Percentiles rank a stretch among this genome's conserved stretches.
Evolutionary conservation across 202 grass and related monocot genomes (phyloP).

Genomic region (Panicum virgatum): DNA sequence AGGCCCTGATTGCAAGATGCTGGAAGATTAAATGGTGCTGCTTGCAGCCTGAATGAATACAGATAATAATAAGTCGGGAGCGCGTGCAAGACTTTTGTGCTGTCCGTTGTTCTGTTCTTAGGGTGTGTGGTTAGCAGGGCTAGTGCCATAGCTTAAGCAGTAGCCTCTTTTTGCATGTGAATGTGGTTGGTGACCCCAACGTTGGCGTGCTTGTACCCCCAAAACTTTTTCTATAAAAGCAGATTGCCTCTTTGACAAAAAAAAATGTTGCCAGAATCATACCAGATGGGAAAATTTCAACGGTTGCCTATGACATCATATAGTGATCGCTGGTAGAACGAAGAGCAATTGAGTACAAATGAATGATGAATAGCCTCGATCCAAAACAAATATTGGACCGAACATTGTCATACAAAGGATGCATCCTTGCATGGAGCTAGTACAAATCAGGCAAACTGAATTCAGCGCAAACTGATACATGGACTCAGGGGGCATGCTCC

Average conservation of each 20-base stretch:
- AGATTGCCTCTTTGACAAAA: no score
- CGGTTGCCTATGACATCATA: neutral
- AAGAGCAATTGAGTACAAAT: slow-evolving; percentile 4
- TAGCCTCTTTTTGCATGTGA: neutral
- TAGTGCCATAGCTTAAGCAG: neutral
- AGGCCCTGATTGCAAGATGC: neutral
- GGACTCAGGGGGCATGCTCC: slow-evolving; percentile 10
- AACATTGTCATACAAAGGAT: slow-evolving; percentile 14
- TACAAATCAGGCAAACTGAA: slow-evolving; percentile 33
- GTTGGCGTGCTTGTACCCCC: no score
- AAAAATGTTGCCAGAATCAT: neutral
- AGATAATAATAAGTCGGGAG: neutral
- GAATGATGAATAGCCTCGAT: slow-evolving; percentile 48
- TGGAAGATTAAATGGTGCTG: neutral
- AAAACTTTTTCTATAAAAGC: no score
- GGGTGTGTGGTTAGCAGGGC: no score
- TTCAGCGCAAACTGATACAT: slow-evolving; percentile 29
- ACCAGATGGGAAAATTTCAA: neutral
- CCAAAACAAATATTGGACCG: slow-evolving; percentile 35
- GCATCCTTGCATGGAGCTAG: slow-evolving; percentile 27
- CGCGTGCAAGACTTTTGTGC: neutral
- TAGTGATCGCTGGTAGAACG: neutral
- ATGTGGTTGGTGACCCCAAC: no score
- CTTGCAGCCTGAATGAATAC: neutral
- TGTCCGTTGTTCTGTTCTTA: neutral